These are phyloP conservation scores for Apiospora marii DNA, from an alignment of 2,329 filamentous ascomycete genomes.

Conservation along the genomic window DNA sequence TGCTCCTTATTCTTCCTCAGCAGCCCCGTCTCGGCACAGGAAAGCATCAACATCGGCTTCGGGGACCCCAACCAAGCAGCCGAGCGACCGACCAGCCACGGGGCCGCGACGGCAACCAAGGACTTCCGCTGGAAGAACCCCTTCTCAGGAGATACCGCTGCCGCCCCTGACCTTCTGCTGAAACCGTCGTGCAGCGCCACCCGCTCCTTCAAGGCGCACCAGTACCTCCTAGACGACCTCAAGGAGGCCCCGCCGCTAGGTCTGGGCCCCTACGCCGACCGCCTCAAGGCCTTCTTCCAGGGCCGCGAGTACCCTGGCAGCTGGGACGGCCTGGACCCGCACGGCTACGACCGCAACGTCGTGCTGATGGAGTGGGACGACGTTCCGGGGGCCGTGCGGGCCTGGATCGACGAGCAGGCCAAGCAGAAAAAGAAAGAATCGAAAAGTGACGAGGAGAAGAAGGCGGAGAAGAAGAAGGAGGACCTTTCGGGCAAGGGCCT, in stretches of 20 bases:
- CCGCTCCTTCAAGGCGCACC: slow-evolving; percentile 46
- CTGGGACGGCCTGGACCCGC: slow-evolving; percentile 61
- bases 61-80: not conserved
- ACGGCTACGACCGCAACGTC: slow-evolving; percentile 56
- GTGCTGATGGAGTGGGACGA: slow-evolving; percentile 55
- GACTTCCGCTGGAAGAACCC: slow-evolving; percentile 53
- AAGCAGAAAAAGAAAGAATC: slow-evolving; percentile 49
- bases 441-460: slow-evolving; percentile 31
- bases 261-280: slow-evolving; percentile 48
- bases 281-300: slow-evolving; percentile 50
- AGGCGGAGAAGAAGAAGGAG: slow-evolving; percentile 39
- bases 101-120: slow-evolving; percentile 14
- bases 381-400: slow-evolving; percentile 51
- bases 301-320: slow-evolving; percentile 56
- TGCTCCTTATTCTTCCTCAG: not conserved
- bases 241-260: slow-evolving; percentile 47
- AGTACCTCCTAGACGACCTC: slow-evolving; percentile 55
- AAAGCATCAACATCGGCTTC: slow-evolving; percentile 13
- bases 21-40: not conserved
- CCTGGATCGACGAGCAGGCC: slow-evolving; percentile 53
- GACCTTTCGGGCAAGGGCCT: slow-evolving; percentile 9
- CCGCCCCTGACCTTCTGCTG: slow-evolving; percentile 34
- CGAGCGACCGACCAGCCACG: not conserved
- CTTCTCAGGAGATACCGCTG: slow-evolving; percentile 41
- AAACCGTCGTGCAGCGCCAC: slow-evolving; percentile 45